phyloP scores from a whole-genome alignment of 768 basidiomycete genomes.

The Phanerochaete carnosa region DNA sequence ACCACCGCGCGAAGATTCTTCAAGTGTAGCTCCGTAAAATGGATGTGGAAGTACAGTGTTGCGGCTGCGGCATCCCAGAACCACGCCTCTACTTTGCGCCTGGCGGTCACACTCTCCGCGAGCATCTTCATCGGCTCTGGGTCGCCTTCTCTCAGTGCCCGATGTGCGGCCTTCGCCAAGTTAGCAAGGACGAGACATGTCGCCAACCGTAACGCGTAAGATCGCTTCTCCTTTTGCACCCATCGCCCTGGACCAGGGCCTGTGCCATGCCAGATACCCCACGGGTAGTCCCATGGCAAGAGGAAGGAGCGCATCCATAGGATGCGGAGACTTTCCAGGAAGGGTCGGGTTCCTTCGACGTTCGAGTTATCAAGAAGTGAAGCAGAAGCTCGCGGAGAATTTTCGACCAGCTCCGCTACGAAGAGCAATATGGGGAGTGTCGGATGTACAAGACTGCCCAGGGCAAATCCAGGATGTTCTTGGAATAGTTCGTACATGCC shows the following conservation, averaged over 20 bases:
- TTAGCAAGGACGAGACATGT: background rate
- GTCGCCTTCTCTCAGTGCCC: background rate
- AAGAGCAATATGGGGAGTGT: background rate
- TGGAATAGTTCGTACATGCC: background rate
- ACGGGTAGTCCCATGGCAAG: background rate
- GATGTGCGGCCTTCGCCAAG: background rate
- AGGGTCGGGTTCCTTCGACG: background rate
- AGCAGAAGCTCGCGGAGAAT: background rate
- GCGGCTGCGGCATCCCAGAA: background rate
- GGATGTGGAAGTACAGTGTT: background rate
- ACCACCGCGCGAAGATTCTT: background rate
- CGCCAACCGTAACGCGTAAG: background rate
- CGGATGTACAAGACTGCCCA: background rate
- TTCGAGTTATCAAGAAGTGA: background rate
- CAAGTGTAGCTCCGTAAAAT: background rate
- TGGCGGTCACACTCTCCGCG: background rate
- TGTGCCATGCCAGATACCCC: background rate
- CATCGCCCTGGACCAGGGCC: background rate
- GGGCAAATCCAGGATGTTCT: background rate
- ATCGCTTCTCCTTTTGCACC: slow-evolving; percentile 1
- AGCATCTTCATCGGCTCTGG: background rate
- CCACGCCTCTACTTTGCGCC: background rate
- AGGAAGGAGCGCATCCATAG: background rate
- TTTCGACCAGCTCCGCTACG: background rate
- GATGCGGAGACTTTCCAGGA: background rate